Percentiles rank a stretch among this genome's conserved stretches.
phyloP scores from a whole-genome alignment of 1,284 basidiomycete genomes.

The Microbotryum scabiosae region DNA sequence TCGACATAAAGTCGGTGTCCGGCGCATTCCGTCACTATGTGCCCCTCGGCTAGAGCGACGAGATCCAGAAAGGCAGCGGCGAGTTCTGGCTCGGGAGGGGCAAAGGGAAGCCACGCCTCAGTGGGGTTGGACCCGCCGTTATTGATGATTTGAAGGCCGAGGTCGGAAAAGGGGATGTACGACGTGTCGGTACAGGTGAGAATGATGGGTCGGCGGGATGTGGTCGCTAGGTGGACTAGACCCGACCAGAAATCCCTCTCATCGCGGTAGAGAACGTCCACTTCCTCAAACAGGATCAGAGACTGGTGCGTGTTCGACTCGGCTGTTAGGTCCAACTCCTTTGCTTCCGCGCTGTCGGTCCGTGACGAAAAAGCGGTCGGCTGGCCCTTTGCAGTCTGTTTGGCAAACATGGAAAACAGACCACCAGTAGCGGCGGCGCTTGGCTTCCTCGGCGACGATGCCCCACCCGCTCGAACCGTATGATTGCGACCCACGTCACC shows the following conservation, averaged over 20 bases:
- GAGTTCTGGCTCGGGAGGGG: slow-evolving; percentile 51
- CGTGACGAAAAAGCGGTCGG: neutral
- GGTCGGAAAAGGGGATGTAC: slow-evolving; percentile 57
- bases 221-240: slow-evolving; percentile 65
- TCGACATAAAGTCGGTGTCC: slow-evolving; percentile 11
- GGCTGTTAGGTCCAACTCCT: neutral
- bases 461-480: slow-evolving; percentile 47
- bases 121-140: neutral
- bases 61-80: slow-evolving; percentile 64
- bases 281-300: slow-evolving; percentile 90
- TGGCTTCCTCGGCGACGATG: slow-evolving; percentile 11
- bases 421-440: neutral
- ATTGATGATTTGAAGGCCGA: slow-evolving; percentile 64
- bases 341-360: slow-evolving; percentile 1
- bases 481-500: slow-evolving; percentile 93
- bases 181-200: slow-evolving; percentile 80
- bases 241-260: slow-evolving; percentile 88
- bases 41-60: slow-evolving; percentile 55
- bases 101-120: slow-evolving; percentile 48
- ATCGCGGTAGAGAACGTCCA: slow-evolving; percentile 83
- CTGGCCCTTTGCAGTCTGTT: neutral
- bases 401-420: slow-evolving; percentile 12
- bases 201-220: slow-evolving; percentile 74
- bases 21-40: slow-evolving; percentile 20
- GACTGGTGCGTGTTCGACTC: slow-evolving; percentile 52